Conservation (phyloP, 2,329 filamentous ascomycete species). For the Alternaria atra region DNA sequence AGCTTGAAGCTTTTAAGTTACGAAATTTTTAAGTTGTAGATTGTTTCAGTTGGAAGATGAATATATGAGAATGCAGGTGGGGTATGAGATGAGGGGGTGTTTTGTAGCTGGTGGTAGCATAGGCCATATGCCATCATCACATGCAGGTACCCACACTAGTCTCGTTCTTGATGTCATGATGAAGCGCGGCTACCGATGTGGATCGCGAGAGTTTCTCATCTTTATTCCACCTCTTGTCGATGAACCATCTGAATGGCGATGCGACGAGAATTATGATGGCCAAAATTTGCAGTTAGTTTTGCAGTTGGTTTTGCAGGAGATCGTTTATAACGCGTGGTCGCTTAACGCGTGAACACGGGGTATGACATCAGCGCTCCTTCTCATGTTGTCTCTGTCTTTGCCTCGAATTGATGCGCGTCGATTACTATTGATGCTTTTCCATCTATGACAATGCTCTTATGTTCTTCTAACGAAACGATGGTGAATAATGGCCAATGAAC, state of each 20-base stretch:
- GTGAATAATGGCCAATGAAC: not conserved
- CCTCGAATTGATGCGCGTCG: not conserved
- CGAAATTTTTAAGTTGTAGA: not conserved
- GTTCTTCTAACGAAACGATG: not conserved
- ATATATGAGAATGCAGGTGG: not conserved
- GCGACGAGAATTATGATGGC: not conserved
- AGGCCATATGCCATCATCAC: constrained; percentile 11
- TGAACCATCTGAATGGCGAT: not conserved
- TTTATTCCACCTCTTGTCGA: not conserved
- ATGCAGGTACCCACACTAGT: constrained; percentile 12
- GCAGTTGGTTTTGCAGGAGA: not conserved
- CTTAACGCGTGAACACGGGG: constrained; percentile 12
- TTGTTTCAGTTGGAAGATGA: not conserved
- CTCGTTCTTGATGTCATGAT: constrained; percentile 20
- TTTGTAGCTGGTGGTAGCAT: not conserved
- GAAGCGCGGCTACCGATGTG: constrained; percentile 14
- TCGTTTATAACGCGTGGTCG: constrained; percentile 4
- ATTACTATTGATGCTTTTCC: not conserved
- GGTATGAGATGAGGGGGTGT: not conserved
- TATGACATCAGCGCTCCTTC: constrained; percentile 9
- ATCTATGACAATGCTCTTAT: not conserved
- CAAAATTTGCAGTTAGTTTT: not conserved
- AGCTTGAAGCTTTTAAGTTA: not conserved
- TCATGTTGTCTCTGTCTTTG: not conserved
- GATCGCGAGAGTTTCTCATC: not conserved